Percentiles rank a stretch among this genome's conserved stretches.
Evolutionary conservation across 306 rosid species (phyloP).

Genomic region (Canavalia gladiata): DNA sequence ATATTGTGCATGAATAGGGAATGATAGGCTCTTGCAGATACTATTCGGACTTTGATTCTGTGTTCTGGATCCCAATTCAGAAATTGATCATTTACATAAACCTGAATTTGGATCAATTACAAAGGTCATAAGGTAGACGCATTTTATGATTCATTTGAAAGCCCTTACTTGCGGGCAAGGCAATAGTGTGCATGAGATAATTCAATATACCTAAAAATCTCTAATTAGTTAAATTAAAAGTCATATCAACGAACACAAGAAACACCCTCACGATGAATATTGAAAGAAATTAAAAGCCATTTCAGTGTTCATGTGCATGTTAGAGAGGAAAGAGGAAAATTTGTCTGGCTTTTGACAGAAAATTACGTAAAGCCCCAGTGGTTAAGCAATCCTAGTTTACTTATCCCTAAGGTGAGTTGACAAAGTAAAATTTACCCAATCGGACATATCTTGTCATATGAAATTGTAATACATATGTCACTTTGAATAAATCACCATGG

Average conservation of each 20-base stretch:
- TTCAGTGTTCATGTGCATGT: not conserved
- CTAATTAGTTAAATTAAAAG: too few relatives aligned
- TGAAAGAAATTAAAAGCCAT: too few relatives aligned
- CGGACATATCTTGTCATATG: not conserved
- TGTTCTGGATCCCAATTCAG: slow-evolving; percentile 88
- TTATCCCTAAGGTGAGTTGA: slow-evolving; percentile 12
- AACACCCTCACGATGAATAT: too few relatives aligned
- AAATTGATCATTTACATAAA: slow-evolving; percentile 85
- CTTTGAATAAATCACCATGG: slow-evolving; percentile 4
- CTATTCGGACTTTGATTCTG: slow-evolving; percentile 84
- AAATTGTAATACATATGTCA: not conserved
- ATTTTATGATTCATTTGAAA: not conserved
- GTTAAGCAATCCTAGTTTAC: not conserved
- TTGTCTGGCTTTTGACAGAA: too few relatives aligned
- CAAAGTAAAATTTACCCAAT: slow-evolving; percentile 1
- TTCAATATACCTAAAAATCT: too few relatives aligned
- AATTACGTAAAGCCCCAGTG: not conserved
- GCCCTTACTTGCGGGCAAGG: too few relatives aligned
- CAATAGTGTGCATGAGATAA: too few relatives aligned
- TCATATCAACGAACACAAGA: too few relatives aligned
- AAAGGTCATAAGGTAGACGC: slow-evolving; percentile 14
- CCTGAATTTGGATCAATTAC: slow-evolving; percentile 58
- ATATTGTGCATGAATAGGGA: slow-evolving; percentile 89
- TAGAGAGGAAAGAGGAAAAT: not conserved
- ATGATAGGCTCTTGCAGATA: slow-evolving; percentile 90